Evolutionary conservation across 2,329 filamentous ascomycete species (phyloP), one percentile per base, ranked within the genome.

Genomic region (Penicillium vulpinum): DNA sequence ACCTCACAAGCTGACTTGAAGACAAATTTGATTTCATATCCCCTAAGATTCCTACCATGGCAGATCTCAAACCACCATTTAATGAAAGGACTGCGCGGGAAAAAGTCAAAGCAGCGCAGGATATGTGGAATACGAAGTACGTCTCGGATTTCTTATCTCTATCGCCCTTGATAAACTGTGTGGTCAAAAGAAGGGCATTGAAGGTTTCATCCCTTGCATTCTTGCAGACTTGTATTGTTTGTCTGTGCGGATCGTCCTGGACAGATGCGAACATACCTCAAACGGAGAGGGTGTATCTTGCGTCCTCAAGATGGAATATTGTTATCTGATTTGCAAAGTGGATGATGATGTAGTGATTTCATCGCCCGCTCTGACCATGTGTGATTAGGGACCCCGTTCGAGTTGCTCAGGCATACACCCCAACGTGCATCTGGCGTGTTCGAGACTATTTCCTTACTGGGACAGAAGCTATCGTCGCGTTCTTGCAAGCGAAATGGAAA

Each of bases 51-150:
- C 7, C 15, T 16, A 52, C 18, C 24, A 78, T 78, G 76, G 74
- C 75, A 3, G 68, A 72, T 50, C 61, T 77, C 33, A 75, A 71
- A 47, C 91, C 91, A 4, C 91, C 91, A 0, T 95, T 92, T 71
- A 93, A 85, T 4, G 78, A 83, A 24, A 87, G 90, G 69, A 88
- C 86, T 1, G 91, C 91, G 2, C 77, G 78, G 16, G 78, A 81
- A 57, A 95, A 95, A 72, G 91, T 95, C 61, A 95, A 95, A 76
- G 87, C 86, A 18, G 91, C 90, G 0, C 91, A 96, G 70, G 84
- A 91, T 70, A 79, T 88, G 3, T 95, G 91, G 91, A 96, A 95
- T 68, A 88, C 86, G 1, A 83, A 79, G 88, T 90, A 73, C 63
- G 77, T 58, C 13, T 44, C 47, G 39, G 49, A 33, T 54, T 51